Evolutionary conservation across 2,329 filamentous ascomycete species (phyloP).

Genomic region (Plectosphaerella cucumerina): DNA sequence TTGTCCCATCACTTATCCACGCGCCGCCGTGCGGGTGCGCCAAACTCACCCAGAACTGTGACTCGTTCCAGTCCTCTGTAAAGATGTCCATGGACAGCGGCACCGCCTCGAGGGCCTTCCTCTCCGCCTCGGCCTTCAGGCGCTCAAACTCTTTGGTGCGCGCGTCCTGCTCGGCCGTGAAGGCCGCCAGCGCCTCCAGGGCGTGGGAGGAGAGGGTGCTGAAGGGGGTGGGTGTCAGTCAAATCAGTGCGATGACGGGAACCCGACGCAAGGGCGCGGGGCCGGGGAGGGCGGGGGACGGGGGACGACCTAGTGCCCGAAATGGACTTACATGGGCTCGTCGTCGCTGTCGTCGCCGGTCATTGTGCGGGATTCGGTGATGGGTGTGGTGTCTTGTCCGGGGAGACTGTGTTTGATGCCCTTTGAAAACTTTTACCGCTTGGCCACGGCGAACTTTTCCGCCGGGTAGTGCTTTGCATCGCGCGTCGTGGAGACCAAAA

Average conservation of each 20-base stretch:
- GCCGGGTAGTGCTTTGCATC: too few species aligned
- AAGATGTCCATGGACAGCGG: conserved; percentile 61
- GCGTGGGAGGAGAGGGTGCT: conserved; percentile 63
- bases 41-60: conserved; percentile 70
- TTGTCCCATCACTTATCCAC: neutral
- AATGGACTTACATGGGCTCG: conserved; percentile 41
- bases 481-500: too few species aligned
- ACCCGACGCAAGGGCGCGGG: too few species aligned
- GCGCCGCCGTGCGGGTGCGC: neutral
- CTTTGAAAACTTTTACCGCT: too few species aligned
- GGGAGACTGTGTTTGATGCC: too few species aligned
- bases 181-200: conserved; percentile 66
- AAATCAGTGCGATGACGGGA: too few species aligned
- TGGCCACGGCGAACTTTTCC: too few species aligned
- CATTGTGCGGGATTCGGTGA: neutral
- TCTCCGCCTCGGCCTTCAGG: conserved; percentile 58
- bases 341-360: conserved; percentile 32
- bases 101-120: conserved; percentile 12
- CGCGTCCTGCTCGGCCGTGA: conserved; percentile 69
- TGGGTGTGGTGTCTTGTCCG: neutral
- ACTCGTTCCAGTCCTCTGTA: conserved; percentile 77
- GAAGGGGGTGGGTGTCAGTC: too few species aligned
- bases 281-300: neutral
- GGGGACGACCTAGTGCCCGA: neutral
- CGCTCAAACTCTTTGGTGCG: conserved; percentile 63